Evolutionary conservation across 768 basidiomycete species (phyloP), one percentile per base, ranked within the genome.

Genomic region (Chalciporus chontae): DNA sequence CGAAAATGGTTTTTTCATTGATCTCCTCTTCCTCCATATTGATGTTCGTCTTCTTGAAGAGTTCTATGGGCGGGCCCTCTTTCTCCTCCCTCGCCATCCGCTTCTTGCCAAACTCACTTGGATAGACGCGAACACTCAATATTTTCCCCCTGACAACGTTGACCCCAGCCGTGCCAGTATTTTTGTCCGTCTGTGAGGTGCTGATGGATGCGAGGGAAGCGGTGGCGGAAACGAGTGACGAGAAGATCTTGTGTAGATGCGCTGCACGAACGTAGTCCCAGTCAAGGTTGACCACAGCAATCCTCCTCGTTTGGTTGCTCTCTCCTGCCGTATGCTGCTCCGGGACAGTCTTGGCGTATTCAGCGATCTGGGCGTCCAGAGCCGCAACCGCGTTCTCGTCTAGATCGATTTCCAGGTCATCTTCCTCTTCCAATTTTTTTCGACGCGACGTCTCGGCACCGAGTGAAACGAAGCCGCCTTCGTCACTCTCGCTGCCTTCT

Each of bases 201-300:
- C 64, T 65, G 4, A 71, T 3, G 13, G 55, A 63, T 17, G 71
- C 54, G 15, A 74, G 63, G 13, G 81, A 73, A 5, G 80, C 77
- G 10, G 76, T 69, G 13, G 80, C 68, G 6, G 88, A 85, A 5
- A 95, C 77, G 37, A 94, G 79, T 3, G 94, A 97, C 15, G 90
- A 82, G 69, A 90, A 91, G 31, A 97, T 90, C 69, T 90, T 92
- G 79, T 84, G 96, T 11, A 99, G 73, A 65, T 98, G 94, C 17
- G 72, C 72, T 0, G 95, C 92, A 48, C 87, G 86, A 44, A 98
- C 83, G 69, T 97, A 81, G 66, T 98, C 96, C 96, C 96, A 99
- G 70, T 99, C 96, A 45, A 98, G 79, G 66, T 98, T 97, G 55
- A 98, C 95, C 40, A 87, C 79, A 0, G 95, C 96, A 7, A 99